These are phyloP conservation scores for Solanum dulcamara DNA, from an alignment of 257 asterid genomes.

Conservation along the genomic window DNA sequence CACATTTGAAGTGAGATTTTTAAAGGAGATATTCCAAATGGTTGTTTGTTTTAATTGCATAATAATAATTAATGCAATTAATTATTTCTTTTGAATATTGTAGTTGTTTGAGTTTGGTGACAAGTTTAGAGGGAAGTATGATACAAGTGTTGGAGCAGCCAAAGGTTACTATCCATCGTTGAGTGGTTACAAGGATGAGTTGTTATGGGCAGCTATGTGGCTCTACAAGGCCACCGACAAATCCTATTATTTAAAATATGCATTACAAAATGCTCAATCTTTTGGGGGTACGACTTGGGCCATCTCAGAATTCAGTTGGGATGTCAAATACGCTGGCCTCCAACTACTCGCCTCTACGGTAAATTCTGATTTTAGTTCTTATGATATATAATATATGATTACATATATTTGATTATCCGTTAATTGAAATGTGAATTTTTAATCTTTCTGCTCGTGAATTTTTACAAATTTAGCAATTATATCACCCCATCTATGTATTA, in stretches of 20 bases:
- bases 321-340: slow-evolving; percentile 75
- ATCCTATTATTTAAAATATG: slow-evolving; percentile 38
- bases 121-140: slow-evolving; percentile 65
- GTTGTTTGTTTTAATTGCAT: neutral
- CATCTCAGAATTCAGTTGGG: slow-evolving; percentile 89
- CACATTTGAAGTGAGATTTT: neutral
- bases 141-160: slow-evolving; percentile 51
- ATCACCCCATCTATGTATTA: neutral
- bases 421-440: neutral
- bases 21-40: neutral
- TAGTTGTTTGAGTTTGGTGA: slow-evolving; percentile 89
- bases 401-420: no score
- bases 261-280: slow-evolving; percentile 32
- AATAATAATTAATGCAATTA: neutral
- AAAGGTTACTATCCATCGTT: slow-evolving; percentile 75
- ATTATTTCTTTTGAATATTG: neutral
- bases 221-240: slow-evolving; percentile 76
- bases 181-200: slow-evolving; percentile 88
- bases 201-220: slow-evolving; percentile 96
- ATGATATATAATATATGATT: neutral
- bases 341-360: slow-evolving; percentile 75
- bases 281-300: slow-evolving; percentile 90
- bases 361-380: neutral
- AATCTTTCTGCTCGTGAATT: neutral
- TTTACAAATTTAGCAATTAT: neutral